These are phyloP conservation scores for Batkoa obscura DNA, from an alignment of 371 early-diverging fungal genomes.

Conservation along the genomic window DNA sequence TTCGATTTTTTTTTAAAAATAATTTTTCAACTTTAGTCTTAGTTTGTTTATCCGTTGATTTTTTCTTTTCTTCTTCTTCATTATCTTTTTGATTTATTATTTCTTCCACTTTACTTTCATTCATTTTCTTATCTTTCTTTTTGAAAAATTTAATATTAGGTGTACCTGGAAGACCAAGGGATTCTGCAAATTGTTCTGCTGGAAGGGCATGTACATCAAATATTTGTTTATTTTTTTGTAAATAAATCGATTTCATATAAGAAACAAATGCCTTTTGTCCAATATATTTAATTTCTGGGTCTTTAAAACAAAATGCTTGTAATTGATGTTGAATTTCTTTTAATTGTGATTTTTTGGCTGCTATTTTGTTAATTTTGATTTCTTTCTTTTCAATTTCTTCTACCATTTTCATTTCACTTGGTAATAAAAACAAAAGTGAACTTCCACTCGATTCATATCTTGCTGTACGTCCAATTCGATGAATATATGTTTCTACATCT, in stretches of 20 bases:
- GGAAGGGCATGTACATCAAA: conserved; percentile 77
- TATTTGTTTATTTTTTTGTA: conserved; percentile 71
- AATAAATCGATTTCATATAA: conserved; percentile 75
- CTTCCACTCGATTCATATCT: conserved; percentile 77
- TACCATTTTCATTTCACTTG: conserved; percentile 73
- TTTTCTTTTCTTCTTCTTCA: conserved; percentile 8
- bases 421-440: conserved; percentile 66
- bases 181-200: conserved; percentile 64
- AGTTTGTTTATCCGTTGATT: conserved; percentile 9
- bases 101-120: conserved; percentile 12
- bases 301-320: conserved; percentile 77
- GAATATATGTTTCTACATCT: conserved; percentile 89
- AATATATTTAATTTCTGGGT: conserved; percentile 86
- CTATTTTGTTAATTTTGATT: conserved; percentile 69
- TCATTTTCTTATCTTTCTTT: conserved; percentile 1
- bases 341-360: conserved; percentile 43
- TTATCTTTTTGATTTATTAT: conserved; percentile 7
- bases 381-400: conserved; percentile 43
- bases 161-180: conserved; percentile 82
- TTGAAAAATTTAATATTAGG: conserved; percentile 82
- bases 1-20: conserved; percentile 81
- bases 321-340: conserved; percentile 57
- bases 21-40: conserved; percentile 74
- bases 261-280: conserved; percentile 88
- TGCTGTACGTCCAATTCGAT: conserved; percentile 96